Evolutionary conservation across 2,329 filamentous ascomycete species (phyloP), one percentile per base, ranked within the genome.

Genomic region (Epichloe hybrida): DNA sequence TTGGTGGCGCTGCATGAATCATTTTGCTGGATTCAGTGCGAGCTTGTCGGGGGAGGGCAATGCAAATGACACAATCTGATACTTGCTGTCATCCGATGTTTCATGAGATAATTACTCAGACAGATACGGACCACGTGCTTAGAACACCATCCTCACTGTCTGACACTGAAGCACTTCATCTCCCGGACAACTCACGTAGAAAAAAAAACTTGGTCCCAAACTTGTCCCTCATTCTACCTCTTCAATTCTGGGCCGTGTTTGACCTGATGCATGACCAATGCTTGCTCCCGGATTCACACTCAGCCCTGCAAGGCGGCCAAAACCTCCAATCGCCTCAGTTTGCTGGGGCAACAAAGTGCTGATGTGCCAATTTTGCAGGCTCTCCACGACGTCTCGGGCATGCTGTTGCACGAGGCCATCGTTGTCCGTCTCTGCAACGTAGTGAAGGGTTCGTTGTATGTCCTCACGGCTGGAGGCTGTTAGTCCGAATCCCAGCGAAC

Each of bases 341-440:
- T 56, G 57, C 21, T 66, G 54, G 23, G 70, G 72, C 41, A 79
- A 61, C 50, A 80, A 56, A 49, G 64, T 70, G 50, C 75, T 72
- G 62, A 83, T 65, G 52, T 74, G 72, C 77, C 79, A 83, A 52
- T 74, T 77, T 56, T 81, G 75, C 53, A 88, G 60, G 46, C 77
- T 83, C 61, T 87, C 84, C 11, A 81, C 63, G n/a, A 83, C 81
- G 57, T 81, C 81, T 35, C 66, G 68, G 2, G 83, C 83, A 63
- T 88, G 83, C 57, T 81, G 74, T 54, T 74, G 74, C 11, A 86
- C 84, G 41, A 89, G 66, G 0, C 76, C 82, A 61, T 89, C 85
- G 27, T 72, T 75, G 63, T 89, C 85, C 23, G 79, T 81, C 39
- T 68, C 72, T 6, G 73, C 72, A n/a, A 86, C 72, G 63, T 87